A percentile compares a stretch with the other conserved stretches of the same genome.
Evolutionary conservation across 1,139 yeast species (phyloP).

Genomic region (Saccharomyces hybrid): DNA sequence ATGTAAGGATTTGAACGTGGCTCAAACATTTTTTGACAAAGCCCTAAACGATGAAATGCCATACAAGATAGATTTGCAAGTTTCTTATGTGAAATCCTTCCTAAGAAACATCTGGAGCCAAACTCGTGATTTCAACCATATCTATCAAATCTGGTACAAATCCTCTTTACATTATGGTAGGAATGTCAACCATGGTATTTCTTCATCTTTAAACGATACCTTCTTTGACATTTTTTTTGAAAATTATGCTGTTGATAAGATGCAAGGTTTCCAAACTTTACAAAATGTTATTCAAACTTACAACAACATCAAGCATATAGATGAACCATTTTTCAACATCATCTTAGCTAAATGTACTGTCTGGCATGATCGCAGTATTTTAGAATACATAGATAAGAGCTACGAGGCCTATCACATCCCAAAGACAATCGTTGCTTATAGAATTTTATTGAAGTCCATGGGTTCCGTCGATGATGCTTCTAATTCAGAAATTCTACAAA

Average conservation of each 20-base stretch:
- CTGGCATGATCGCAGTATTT: too few relatives aligned
- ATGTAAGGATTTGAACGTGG: constrained; percentile 65
- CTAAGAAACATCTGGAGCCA: constrained; percentile 55
- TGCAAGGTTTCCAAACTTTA: constrained; percentile 51
- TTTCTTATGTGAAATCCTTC: constrained; percentile 64
- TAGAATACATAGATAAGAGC: too few relatives aligned
- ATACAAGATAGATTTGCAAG: constrained; percentile 63
- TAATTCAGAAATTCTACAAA: constrained; percentile 45
- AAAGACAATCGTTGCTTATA: constrained; percentile 63
- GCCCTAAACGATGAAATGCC: constrained; percentile 37
- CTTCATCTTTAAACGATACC: constrained; percentile 61
- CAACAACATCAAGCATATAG: constrained; percentile 42
- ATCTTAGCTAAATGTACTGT: too few relatives aligned
- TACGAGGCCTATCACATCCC: constrained; percentile 34
- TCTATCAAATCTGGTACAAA: constrained; percentile 56
- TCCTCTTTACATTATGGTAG: constrained; percentile 54
- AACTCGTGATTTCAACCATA: constrained; percentile 51
- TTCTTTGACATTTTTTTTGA: constrained; percentile 64
- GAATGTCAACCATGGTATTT: constrained; percentile 57
- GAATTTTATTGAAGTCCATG: constrained; percentile 69
- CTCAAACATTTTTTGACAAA: constrained; percentile 66
- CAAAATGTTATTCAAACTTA: constrained; percentile 52
- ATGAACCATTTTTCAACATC: too few relatives aligned
- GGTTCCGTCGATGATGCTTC: constrained; percentile 53
- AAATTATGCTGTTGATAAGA: constrained; percentile 46